A percentile compares a stretch with the other conserved stretches of the same genome.
Conservation (phyloP, 345 rosid species). For the Eucalyptus sp. region DNA sequence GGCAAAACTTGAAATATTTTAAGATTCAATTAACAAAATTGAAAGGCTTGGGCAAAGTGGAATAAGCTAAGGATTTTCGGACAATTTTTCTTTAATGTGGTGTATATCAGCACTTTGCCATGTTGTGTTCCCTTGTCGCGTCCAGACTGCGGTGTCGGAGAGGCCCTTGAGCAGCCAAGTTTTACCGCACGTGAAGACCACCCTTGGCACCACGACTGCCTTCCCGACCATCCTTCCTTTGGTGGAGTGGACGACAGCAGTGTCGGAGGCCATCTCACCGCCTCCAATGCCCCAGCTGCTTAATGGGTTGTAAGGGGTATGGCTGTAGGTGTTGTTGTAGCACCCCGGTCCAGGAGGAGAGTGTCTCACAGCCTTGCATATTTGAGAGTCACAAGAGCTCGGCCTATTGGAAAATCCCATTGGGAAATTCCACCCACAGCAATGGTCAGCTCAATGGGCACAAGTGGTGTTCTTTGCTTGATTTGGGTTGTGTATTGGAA, state of each 20-base stretch:
- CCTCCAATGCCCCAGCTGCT: too few relatives aligned
- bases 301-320: background rate
- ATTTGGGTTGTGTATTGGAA: background rate
- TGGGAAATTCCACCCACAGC: background rate
- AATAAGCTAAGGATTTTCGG: too few relatives aligned
- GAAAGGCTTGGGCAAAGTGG: too few relatives aligned
- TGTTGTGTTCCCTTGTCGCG: background rate
- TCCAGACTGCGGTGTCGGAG: background rate
- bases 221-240: background rate
- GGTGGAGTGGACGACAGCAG: background rate
- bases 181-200: background rate
- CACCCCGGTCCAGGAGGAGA: background rate
- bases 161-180: background rate
- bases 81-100: too few relatives aligned
- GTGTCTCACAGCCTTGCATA: too few relatives aligned
- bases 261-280: background rate
- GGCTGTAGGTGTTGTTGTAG: background rate
- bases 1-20: too few relatives aligned
- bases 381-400: background rate
- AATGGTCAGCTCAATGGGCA: background rate
- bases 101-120: background rate
- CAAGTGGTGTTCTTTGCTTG: background rate
- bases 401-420: background rate
- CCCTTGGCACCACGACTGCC: background rate
- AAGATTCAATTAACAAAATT: too few relatives aligned